Percentiles rank a stretch among this genome's conserved stretches.
These are phyloP conservation scores for Citrullus mucosospermus DNA, from an alignment of 306 rosid species.

Conservation along the genomic window DNA sequence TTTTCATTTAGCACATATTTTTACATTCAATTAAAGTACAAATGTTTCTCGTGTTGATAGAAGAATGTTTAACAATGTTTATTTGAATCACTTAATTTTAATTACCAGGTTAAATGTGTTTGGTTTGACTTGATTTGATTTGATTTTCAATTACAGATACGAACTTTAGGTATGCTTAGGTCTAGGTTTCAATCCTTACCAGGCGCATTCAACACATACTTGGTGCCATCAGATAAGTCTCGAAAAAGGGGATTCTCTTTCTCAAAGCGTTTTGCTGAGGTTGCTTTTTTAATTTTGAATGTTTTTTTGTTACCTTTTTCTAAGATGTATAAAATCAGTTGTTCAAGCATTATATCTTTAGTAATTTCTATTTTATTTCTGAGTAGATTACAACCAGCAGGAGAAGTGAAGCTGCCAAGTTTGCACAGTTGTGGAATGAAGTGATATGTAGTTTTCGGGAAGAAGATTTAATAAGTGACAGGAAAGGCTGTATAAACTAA, in stretches of 20 bases:
- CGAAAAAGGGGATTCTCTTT: conserved; percentile 58
- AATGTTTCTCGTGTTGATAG: not conserved
- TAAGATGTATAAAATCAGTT: not conserved
- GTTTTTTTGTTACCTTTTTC: not conserved
- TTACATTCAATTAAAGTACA: not conserved
- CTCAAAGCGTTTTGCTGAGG: conserved; percentile 82
- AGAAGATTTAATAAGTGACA: conserved; percentile 83
- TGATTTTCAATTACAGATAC: conserved; percentile 46
- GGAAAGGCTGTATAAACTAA: conserved; percentile 41
- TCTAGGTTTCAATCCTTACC: conserved; percentile 93
- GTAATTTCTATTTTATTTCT: conserved; percentile 14
- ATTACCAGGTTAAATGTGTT: not conserved
- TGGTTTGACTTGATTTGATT: conserved; percentile 6
- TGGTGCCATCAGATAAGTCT: conserved; percentile 86
- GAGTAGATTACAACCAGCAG: conserved; percentile 65
- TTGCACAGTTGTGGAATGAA: conserved; percentile 96
- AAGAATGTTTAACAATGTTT: not conserved
- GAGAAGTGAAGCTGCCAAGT: conserved; percentile 96
- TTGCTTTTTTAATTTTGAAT: conserved; percentile 19
- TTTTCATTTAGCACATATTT: not conserved
- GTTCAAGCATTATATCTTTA: not conserved
- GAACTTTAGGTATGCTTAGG: conserved; percentile 88
- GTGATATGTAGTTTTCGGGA: conserved; percentile 94
- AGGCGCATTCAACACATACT: conserved; percentile 82
- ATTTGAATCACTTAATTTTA: not conserved